Base-by-base conservation (phyloP, 2,329 filamentous ascomycete genomes). In the Neopestalotiopsis clavispora region DNA sequence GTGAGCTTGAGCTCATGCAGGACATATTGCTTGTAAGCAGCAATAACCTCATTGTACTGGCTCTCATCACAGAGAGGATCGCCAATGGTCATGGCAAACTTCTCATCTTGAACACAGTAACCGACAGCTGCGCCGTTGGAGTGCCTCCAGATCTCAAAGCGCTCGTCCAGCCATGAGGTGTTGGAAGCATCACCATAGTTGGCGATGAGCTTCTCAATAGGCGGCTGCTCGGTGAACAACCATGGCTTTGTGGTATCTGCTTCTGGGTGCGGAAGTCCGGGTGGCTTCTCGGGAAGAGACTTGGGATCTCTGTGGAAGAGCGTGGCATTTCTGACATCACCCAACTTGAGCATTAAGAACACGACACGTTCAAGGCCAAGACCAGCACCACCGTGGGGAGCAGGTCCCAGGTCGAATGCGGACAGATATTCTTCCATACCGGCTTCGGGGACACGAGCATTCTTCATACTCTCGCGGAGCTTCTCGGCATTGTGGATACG, bases 111-210 rank as follows among this genome's bases (percentile, higher is more conserved):
- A 60, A 90, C 89, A 1, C 96, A 93, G 76, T 93, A 98, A 12
- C 94, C 93, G 42, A 97, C 87, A 4, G 94, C 94, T 0, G 94
- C 95, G 63, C 95, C 95, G 42, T 83, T 79, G 28, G 87, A 82
- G 77, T 97, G 94, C 38, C 95, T 91, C 94, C 94, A 98, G 69
- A 97, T 90, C 76, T 93, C 87, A 79, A 95, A 97, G 6, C 94
- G 90, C 6, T 94, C 92, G 78, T 98, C 95, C 7, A 96, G 88
- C 94, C 94, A 98, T 0, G 94, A 96, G 0, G 95, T 98, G 76
- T 97, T 97, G 63, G 94, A 94, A 1, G 95, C 94, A 80, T 98
- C 95, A 71, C 95, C 95, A 74, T 98, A 98, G 80, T 98, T 98
- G 77, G 94, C 94, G 78, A 98, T 94, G 57, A 98, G 90, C 77